These are phyloP conservation scores for Cyberlindnera amylophila DNA, from an alignment of 805 yeast species.

Conservation along the genomic window DNA sequence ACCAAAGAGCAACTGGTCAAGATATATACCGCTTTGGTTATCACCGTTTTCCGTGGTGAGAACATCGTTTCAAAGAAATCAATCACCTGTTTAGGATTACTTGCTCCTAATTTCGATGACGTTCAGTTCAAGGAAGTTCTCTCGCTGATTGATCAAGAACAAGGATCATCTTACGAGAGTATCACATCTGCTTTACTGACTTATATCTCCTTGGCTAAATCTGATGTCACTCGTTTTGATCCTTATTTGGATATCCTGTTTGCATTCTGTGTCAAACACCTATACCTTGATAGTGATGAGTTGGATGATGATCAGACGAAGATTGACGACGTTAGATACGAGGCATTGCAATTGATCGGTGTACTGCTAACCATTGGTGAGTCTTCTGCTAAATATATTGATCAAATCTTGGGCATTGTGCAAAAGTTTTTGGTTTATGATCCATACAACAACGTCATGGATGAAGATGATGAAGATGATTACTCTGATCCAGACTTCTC, in stretches of 20 bases:
- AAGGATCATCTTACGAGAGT: conserved; percentile 20
- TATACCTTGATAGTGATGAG: conserved; percentile 29
- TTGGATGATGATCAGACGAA: conserved; percentile 38
- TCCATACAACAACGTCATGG: conserved; percentile 39
- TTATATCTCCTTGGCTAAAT: conserved; percentile 26
- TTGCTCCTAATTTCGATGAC: conserved; percentile 30
- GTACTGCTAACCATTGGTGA: conserved; percentile 39
- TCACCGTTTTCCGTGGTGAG: conserved; percentile 35
- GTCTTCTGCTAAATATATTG: conserved; percentile 26
- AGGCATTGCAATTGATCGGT: conserved; percentile 39
- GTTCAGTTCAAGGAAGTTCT: conserved; percentile 25
- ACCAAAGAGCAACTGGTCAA: conserved; percentile 32
- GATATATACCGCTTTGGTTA: conserved; percentile 30
- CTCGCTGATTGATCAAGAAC: conserved; percentile 18
- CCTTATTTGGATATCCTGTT: conserved; percentile 22
- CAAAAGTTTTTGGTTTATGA: conserved; percentile 38
- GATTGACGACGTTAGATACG: conserved; percentile 47
- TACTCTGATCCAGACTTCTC: conserved; percentile 44
- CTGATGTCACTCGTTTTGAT: conserved; percentile 27
- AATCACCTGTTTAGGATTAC: conserved; percentile 43
- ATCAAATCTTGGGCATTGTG: conserved; percentile 29
- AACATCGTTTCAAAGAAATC: conserved; percentile 50
- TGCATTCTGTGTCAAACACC: conserved; percentile 20
- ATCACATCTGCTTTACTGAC: conserved; percentile 19
- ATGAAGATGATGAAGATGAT: conserved; percentile 33